Evolutionary conservation across 2,329 filamentous ascomycete species (phyloP).

Genomic region (Allantophomopsis lycopodina): DNA sequence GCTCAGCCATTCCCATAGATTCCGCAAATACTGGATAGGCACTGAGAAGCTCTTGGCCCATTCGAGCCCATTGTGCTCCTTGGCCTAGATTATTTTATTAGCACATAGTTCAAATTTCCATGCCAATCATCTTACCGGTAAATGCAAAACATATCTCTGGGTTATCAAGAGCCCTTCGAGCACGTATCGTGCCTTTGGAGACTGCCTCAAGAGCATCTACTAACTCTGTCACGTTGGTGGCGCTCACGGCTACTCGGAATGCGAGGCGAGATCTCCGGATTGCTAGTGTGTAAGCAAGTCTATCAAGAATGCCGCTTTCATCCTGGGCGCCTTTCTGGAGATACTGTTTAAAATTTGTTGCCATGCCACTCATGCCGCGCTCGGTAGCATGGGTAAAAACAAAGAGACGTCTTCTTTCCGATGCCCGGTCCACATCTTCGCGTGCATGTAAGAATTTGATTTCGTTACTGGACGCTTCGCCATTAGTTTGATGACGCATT

Average conservation of each 20-base stretch:
- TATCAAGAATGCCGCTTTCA: conserved; percentile 12
- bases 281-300: conserved; percentile 14
- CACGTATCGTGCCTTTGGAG: no score
- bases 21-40: conserved; percentile 8
- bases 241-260: conserved; percentile 13
- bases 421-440: no score
- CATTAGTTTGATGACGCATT: no score
- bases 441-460: no score
- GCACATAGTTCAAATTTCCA: neutral
- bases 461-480: no score
- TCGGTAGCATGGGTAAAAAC: neutral
- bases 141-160: conserved; percentile 10
- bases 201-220: conserved; percentile 10
- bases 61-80: conserved; percentile 5
- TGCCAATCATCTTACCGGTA: conserved; percentile 1
- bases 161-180: no score
- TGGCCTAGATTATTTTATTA: conserved; percentile 3
- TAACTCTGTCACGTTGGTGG: conserved; percentile 13
- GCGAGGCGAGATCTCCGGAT: conserved; percentile 13
- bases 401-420: neutral
- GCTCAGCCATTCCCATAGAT: neutral
- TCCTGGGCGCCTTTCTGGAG: conserved; percentile 3
- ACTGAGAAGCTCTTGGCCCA: conserved; percentile 5
- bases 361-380: conserved; percentile 3
- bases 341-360: conserved; percentile 17